Evolutionary conservation across 75 land plant species (phyloP).

Genomic region (Sequoia sempervirens): DNA sequence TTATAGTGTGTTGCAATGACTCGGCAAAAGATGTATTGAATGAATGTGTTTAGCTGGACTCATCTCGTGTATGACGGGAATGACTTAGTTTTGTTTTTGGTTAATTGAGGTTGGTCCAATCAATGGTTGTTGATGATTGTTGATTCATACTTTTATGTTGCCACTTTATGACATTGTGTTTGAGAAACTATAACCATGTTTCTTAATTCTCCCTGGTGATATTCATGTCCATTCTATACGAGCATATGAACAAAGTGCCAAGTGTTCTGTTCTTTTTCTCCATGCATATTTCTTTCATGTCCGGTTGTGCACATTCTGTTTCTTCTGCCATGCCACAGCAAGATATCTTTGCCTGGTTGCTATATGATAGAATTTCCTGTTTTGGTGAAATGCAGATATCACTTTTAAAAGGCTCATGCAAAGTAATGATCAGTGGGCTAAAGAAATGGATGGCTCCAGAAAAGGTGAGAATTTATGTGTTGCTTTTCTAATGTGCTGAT

Average conservation of each 20-base stretch:
- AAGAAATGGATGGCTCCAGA: constrained; percentile 44
- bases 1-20: neutral
- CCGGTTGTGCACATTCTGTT: neutral
- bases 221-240: neutral
- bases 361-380: neutral
- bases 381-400: constrained; percentile 17
- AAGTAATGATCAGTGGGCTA: constrained; percentile 15
- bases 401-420: constrained; percentile 12
- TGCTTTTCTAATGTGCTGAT: neutral
- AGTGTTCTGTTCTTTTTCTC: neutral
- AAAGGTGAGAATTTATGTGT: constrained; percentile 19
- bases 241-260: neutral
- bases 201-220: neutral
- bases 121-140: neutral
- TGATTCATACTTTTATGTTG: neutral
- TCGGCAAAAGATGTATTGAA: neutral
- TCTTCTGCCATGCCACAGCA: neutral
- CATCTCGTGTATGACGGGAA: too few species aligned
- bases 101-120: neutral
- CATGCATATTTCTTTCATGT: neutral
- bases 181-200: neutral
- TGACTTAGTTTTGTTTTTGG: neutral
- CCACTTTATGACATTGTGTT: neutral
- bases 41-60: neutral
- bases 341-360: neutral